Conservation (phyloP, 441 rosid genomes). For the Biscutella laevigata region DNA sequence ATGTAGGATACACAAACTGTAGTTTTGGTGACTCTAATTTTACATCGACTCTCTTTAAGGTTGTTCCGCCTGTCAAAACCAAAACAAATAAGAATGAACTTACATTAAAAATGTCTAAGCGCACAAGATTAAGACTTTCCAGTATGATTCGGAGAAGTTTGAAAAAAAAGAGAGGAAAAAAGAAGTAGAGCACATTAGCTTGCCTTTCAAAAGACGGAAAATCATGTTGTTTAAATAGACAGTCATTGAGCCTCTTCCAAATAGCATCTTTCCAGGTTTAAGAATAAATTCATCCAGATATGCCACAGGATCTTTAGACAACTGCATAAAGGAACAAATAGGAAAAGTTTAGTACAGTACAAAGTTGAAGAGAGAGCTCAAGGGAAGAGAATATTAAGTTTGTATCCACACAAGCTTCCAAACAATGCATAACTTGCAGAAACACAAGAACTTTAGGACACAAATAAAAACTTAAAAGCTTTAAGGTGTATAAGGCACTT, state of each 20-base stretch:
- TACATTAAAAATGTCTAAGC: neutral
- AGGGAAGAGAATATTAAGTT: neutral
- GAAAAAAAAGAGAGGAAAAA: neutral
- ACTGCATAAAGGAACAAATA: constrained; percentile 36
- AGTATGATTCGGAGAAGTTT: neutral
- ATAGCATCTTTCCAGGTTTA: constrained; percentile 63
- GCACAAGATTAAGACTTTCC: neutral
- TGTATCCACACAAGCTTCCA: neutral
- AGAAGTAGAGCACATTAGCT: constrained; percentile 5
- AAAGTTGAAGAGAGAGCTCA: neutral
- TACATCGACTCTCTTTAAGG: constrained; percentile 45
- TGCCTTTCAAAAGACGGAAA: constrained; percentile 60
- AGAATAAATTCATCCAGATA: constrained; percentile 55
- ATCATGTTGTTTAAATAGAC: constrained; percentile 60
- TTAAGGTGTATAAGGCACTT: neutral
- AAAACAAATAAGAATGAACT: constrained; percentile 10
- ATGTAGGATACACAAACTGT: constrained; percentile 76
- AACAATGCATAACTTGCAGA: neutral
- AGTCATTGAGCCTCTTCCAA: constrained; percentile 61
- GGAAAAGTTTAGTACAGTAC: neutral
- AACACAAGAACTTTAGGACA: neutral
- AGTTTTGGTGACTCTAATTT: constrained; percentile 56
- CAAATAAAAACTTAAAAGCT: neutral
- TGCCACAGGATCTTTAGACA: constrained; percentile 63
- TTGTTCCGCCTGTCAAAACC: constrained; percentile 48